Evolutionary conservation across 1,139 yeast species (phyloP), one percentile per base, ranked within the genome.

Genomic region (Arxiozyma telluris): DNA sequence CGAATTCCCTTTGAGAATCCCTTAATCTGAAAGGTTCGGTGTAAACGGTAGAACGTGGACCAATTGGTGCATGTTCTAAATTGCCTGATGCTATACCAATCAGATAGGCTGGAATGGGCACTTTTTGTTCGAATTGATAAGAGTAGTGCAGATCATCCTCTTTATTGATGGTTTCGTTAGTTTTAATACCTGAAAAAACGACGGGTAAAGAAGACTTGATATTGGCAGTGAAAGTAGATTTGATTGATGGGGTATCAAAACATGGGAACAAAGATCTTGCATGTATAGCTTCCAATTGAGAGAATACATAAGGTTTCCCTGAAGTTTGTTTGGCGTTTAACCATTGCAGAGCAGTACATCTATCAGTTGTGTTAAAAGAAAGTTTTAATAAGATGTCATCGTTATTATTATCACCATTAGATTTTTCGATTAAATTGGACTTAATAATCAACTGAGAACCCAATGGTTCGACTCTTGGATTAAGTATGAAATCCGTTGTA

Each of bases 221-320:
- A 43, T 73, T 72, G 61, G 85, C 82, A 20, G 74, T 71, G 66
- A 78, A 87, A 0, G 83, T 75, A 4, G 90, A 78, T 70, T 90
- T 90, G 52, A 87, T 78, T 0, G 94, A 79, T 3, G 97, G 96
- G 0, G 96, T 89, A 69, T 90, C 97, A 67, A 90, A 90, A 64
- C 91, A 87, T 2, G 97, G 96, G 72, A 86, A 84, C 63, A 90
- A 76, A 25, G 95, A 82, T 66, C 97, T 78, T 22, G 96, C 94
- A 65, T 90, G 96, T 59, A 87, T 88, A 41, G 96, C 89, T 72
- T 90, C 96, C 67, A 95, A 82, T 71, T 90, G 96, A 34, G 96
- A 87, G 69, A 89, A 90, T 61, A 90, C 77, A 68, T 88, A 67
- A 3, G 95, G 94, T 22, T 77, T 76, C 44, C 93, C 95, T 39